Percentiles rank a stretch among this genome's conserved stretches.
Conservation (phyloP, 2,329 filamentous ascomycete genomes). For the Fusarium hainanense region DNA sequence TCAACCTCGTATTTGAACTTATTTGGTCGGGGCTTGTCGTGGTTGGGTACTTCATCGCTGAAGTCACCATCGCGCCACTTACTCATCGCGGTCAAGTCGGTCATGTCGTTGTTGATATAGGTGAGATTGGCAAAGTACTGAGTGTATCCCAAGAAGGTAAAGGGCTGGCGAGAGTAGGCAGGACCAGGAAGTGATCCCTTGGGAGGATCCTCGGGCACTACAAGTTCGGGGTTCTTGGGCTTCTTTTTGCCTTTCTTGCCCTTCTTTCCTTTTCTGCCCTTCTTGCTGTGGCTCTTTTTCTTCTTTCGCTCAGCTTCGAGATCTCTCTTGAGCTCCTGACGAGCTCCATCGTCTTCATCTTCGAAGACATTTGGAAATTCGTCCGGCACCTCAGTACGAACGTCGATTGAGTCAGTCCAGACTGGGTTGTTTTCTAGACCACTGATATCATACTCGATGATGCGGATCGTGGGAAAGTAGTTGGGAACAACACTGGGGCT, state of each 20-base stretch:
- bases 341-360: conserved; percentile 44
- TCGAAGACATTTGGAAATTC: conserved; percentile 29
- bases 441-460: conserved; percentile 93
- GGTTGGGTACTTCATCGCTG: conserved; percentile 64
- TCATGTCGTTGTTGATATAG: conserved; percentile 79
- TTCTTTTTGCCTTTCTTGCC: conserved; percentile 58
- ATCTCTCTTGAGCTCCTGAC: conserved; percentile 47
- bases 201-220: conserved; percentile 77
- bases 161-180: conserved; percentile 85
- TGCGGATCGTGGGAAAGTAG: conserved; percentile 87
- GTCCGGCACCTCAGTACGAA: conserved; percentile 11
- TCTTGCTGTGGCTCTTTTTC: conserved; percentile 48
- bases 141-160: conserved; percentile 82
- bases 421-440: conserved; percentile 71
- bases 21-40: conserved; percentile 66
- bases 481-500: conserved; percentile 92
- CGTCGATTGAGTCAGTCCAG: conserved; percentile 56
- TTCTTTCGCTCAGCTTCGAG: conserved; percentile 48
- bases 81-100: conserved; percentile 48
- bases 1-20: conserved; percentile 82
- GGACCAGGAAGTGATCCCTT: conserved; percentile 82
- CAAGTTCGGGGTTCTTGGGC: conserved; percentile 69
- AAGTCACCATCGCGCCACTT: conserved; percentile 75
- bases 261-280: conserved; percentile 54
- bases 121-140: conserved; percentile 98